Conservation (phyloP, 139 green algal species). For the Chlorella sp. region DNA sequence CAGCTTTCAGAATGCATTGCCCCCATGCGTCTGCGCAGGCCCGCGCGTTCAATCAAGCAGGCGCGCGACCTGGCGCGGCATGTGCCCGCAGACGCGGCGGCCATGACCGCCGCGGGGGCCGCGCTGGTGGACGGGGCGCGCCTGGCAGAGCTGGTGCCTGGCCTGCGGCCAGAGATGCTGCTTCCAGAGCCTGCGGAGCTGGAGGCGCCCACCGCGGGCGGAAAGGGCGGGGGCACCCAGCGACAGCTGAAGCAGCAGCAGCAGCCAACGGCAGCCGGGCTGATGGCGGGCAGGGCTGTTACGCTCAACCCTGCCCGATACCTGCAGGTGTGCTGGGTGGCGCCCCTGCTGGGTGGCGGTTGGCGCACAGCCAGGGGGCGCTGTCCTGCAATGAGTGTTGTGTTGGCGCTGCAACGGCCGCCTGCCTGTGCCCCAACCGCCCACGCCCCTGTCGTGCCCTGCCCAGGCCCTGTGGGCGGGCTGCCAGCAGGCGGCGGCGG, state of each 20-base stretch:
- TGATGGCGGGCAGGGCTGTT: neutral
- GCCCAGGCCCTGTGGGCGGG: conserved; percentile 67
- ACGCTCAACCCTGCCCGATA: conserved; percentile 57
- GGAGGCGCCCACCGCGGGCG: conserved; percentile 6
- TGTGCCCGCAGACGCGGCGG: neutral
- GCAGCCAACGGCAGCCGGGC: neutral
- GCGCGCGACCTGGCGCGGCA: conserved; percentile 42
- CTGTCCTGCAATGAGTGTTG: no score
- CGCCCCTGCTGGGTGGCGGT: no score
- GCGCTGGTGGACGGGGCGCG: neutral
- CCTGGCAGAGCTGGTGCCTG: conserved; percentile 22
- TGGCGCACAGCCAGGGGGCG: no score
- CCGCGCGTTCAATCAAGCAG: conserved; percentile 50
- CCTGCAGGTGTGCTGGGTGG: no score
- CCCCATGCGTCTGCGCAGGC: no score
- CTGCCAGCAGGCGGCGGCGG: conserved; percentile 38
- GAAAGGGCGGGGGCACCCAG: neutral
- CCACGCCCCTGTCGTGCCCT: no score
- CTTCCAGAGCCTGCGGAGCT: neutral
- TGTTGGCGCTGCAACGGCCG: no score
- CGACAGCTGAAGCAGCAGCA: neutral
- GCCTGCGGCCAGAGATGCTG: conserved; percentile 15
- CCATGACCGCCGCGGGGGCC: conserved; percentile 4
- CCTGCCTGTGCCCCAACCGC: no score
- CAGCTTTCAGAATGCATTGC: no score